phyloP scores from a whole-genome alignment of 495 filamentous ascomycete species.

The Evernia prunastri region DNA sequence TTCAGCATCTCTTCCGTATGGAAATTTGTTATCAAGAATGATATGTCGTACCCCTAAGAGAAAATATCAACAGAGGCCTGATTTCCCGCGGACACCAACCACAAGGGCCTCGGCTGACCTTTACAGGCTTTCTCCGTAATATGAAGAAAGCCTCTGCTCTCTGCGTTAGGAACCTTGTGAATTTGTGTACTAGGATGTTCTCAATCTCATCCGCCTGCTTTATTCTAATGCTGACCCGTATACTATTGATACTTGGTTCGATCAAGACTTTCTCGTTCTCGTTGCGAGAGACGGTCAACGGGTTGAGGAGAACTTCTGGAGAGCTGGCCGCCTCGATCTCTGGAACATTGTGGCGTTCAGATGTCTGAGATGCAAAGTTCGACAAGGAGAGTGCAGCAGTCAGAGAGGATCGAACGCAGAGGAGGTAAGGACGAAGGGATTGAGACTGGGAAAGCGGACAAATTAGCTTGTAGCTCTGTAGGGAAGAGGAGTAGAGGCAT shows the following conservation, averaged over 20 bases:
- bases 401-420: slow-evolving; percentile 88
- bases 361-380: slow-evolving; percentile 94
- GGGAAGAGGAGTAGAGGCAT: neutral
- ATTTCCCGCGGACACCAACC: neutral
- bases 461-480: slow-evolving; percentile 1
- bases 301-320: slow-evolving; percentile 92
- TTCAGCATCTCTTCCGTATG: slow-evolving; percentile 98
- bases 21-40: slow-evolving; percentile 96
- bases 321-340: slow-evolving; percentile 90
- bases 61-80: slow-evolving; percentile 6
- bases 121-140: slow-evolving; percentile 85
- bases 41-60: slow-evolving; percentile 90
- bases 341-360: slow-evolving; percentile 95
- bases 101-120: slow-evolving; percentile 47
- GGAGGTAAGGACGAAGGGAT: slow-evolving; percentile 95
- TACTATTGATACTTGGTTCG: slow-evolving; percentile 91
- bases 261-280: slow-evolving; percentile 92
- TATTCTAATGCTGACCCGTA: slow-evolving; percentile 93
- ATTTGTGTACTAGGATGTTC: slow-evolving; percentile 94
- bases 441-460: slow-evolving; percentile 61
- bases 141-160: slow-evolving; percentile 98
- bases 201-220: slow-evolving; percentile 99
- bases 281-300: slow-evolving; percentile 79
- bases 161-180: slow-evolving; percentile 91
- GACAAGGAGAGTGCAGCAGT: slow-evolving; percentile 91